Conservation (phyloP, 805 yeast species). For the Saccharomycopsis fodiens region DNA sequence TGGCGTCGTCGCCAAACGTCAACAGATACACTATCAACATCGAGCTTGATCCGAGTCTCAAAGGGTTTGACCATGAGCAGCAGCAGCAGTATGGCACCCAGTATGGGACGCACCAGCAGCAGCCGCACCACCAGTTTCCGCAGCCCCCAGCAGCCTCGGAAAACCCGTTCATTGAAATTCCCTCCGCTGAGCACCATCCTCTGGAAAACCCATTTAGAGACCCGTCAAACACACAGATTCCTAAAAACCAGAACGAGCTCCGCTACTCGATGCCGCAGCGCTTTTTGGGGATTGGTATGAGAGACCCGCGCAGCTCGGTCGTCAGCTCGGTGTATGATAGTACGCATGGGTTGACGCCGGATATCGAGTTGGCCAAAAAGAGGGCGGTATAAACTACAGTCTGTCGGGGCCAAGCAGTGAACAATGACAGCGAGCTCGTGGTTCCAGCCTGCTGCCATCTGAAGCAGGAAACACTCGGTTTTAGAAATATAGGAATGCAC, state of each 20-base stretch:
- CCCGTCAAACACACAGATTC: no score
- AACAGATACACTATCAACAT: slow-evolving; percentile 18
- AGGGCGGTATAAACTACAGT: no score
- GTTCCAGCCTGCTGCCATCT: no score
- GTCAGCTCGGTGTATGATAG: slow-evolving; percentile 4
- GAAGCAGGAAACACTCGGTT: no score
- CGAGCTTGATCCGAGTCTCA: slow-evolving; percentile 15
- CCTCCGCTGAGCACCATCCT: not conserved
- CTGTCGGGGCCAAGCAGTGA: no score
- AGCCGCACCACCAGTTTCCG: not conserved
- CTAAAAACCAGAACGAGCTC: not conserved
- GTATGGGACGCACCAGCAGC: not conserved
- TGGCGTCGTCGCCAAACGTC: slow-evolving; percentile 7
- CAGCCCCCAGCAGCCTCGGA: not conserved
- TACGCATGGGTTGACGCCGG: not conserved
- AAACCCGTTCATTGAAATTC: not conserved
- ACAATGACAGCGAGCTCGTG: no score
- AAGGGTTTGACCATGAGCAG: not conserved
- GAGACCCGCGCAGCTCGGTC: slow-evolving; percentile 1
- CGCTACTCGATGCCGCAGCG: not conserved
- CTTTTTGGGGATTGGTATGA: not conserved
- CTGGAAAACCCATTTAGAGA: no score
- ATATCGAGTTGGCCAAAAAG: not conserved
- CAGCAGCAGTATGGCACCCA: not conserved
- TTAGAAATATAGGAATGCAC: no score